Conservation (phyloP, 148 eudicot genomes). For the Vaccinium darrowii region DNA sequence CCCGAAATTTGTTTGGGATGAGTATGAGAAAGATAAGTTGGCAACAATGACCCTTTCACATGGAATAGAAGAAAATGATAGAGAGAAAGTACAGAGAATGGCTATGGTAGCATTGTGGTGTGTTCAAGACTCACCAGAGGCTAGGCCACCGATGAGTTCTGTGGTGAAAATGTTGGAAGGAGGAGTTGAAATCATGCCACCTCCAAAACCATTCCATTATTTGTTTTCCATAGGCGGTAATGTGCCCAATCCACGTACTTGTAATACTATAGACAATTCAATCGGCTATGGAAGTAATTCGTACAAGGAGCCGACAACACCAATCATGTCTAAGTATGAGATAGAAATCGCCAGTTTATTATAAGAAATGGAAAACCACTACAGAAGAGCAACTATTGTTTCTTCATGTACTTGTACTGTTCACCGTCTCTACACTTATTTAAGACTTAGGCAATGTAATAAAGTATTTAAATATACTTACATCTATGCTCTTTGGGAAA, state of each 20-base stretch:
- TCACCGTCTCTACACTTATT: no score
- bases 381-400: neutral
- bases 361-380: no score
- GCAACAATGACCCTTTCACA: neutral
- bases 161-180: conserved; percentile 18
- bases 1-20: neutral
- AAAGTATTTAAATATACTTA: no score
- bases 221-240: neutral
- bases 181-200: conserved; percentile 9
- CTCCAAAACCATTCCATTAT: neutral
- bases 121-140: conserved; percentile 15
- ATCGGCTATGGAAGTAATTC: neutral
- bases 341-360: neutral
- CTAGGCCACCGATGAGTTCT: conserved; percentile 6
- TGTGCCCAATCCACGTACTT: neutral
- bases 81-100: neutral
- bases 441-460: no score
- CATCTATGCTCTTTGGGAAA: no score
- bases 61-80: conserved; percentile 4
- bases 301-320: neutral
- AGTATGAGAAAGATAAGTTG: neutral
- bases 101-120: conserved; percentile 17
- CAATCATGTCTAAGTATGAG: neutral
- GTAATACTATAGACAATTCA: neutral
- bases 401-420: no score